phyloP scores from a whole-genome alignment of 768 basidiomycete genomes.

The Phylloporus sp. region DNA sequence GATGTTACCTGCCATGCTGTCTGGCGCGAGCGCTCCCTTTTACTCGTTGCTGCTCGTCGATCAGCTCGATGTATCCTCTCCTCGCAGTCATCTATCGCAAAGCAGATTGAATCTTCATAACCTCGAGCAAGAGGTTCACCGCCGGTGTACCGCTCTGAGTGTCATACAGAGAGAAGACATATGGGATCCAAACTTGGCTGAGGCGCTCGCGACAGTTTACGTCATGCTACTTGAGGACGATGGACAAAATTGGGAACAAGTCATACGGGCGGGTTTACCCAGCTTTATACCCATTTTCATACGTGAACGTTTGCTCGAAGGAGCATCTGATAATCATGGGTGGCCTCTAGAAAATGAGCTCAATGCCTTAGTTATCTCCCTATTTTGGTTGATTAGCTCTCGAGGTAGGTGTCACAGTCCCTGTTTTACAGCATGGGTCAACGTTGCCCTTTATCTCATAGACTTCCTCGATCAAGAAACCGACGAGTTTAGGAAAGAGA shows the following conservation, averaged over 20 bases:
- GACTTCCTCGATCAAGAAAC: slow-evolving; percentile 33
- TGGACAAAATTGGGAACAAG: slow-evolving; percentile 45
- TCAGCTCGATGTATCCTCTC: slow-evolving; percentile 48
- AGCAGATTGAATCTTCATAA: slow-evolving; percentile 25
- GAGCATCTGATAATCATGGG: slow-evolving; percentile 36
- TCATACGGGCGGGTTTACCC: slow-evolving; percentile 42
- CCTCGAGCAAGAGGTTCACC: slow-evolving; percentile 42
- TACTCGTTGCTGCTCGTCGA: slow-evolving; percentile 39
- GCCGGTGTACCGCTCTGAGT: slow-evolving; percentile 43
- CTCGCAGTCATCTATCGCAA: slow-evolving; percentile 36
- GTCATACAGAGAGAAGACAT: slow-evolving; percentile 39
- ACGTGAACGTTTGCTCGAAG: slow-evolving; percentile 37
- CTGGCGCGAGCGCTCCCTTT: slow-evolving; percentile 29
- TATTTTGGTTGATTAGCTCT: slow-evolving; percentile 48
- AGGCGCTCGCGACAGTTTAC: slow-evolving; percentile 51
- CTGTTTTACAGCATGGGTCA: background rate
- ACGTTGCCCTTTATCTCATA: slow-evolving; percentile 2
- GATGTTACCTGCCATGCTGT: slow-evolving; percentile 26
- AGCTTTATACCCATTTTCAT: slow-evolving; percentile 40
- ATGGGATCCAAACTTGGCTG: slow-evolving; percentile 35
- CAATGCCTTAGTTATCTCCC: slow-evolving; percentile 43
- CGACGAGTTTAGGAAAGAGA: slow-evolving; percentile 28
- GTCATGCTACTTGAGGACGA: slow-evolving; percentile 58
- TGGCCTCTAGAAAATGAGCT: slow-evolving; percentile 48
- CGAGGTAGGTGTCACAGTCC: slow-evolving; percentile 10